A percentile compares a stretch with the other conserved stretches of the same genome.
Evolutionary conservation across 106 monocot genomes (phyloP).

Genomic region (Chionographis japonica): DNA sequence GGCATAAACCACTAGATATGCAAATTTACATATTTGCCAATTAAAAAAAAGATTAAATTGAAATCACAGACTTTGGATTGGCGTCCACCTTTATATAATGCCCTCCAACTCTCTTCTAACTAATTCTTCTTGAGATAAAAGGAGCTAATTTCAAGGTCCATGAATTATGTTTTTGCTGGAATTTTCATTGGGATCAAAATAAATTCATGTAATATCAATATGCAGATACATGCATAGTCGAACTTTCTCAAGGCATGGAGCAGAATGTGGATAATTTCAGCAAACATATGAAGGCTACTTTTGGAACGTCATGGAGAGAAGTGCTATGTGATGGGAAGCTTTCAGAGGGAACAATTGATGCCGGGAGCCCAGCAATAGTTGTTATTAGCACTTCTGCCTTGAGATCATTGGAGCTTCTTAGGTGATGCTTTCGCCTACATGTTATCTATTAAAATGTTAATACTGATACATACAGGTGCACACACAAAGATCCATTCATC

Average conservation of each 20-base stretch:
- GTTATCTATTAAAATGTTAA: not conserved
- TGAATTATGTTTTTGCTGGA: not conserved
- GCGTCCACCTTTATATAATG: too few species aligned
- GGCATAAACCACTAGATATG: too few species aligned
- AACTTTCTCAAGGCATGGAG: conserved; percentile 41
- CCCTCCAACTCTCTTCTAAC: too few species aligned
- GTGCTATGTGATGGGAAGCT: conserved; percentile 64
- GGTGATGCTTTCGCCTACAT: conserved; percentile 30
- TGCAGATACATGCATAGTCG: conserved; percentile 69
- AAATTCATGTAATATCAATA: too few species aligned
- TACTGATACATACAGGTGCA: not conserved
- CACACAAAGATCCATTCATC: too few species aligned
- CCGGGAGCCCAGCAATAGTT: conserved; percentile 76
- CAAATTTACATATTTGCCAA: too few species aligned
- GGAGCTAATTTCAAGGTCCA: not conserved
- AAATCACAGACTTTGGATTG: too few species aligned
- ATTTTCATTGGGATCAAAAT: too few species aligned
- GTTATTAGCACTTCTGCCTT: conserved; percentile 70
- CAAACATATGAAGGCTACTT: conserved; percentile 61
- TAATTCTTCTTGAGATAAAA: too few species aligned
- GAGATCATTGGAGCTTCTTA: conserved; percentile 83
- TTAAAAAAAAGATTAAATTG: too few species aligned
- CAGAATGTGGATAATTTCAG: conserved; percentile 64
- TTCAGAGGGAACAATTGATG: conserved; percentile 36
- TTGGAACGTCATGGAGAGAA: conserved; percentile 62